Conservation (phyloP, 2,329 filamentous ascomycete species). For the Dryadomyces quercivorus region DNA sequence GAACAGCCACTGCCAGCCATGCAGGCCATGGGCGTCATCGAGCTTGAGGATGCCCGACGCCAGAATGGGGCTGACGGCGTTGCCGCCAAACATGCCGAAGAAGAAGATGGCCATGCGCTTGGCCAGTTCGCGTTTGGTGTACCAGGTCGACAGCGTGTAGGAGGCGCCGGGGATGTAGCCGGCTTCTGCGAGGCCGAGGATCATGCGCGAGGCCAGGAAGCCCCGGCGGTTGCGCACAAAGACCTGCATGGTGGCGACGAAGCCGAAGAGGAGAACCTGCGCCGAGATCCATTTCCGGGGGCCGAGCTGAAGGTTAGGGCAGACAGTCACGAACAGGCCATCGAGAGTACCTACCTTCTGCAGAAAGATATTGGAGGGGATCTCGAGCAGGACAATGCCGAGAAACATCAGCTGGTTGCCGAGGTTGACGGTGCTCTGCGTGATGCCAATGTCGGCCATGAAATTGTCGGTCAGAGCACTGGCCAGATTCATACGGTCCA, state of each 20-base stretch:
- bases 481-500: slow-evolving; percentile 25
- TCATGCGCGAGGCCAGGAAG: slow-evolving; percentile 35
- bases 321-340: too few species aligned
- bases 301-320: slow-evolving; percentile 25
- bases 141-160: slow-evolving; percentile 42
- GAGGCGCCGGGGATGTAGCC: slow-evolving; percentile 42
- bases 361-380: slow-evolving; percentile 34
- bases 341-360: too few species aligned
- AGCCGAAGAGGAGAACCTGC: slow-evolving; percentile 40
- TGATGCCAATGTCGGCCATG: slow-evolving; percentile 20
- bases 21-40: slow-evolving; percentile 29
- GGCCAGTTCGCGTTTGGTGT: slow-evolving; percentile 37
- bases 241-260: slow-evolving; percentile 41
- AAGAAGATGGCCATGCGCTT: slow-evolving; percentile 42
- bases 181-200: slow-evolving; percentile 35
- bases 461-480: slow-evolving; percentile 16
- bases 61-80: slow-evolving; percentile 27
- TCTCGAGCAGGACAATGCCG: slow-evolving; percentile 15
- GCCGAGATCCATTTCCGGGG: slow-evolving; percentile 40
- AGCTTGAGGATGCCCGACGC: slow-evolving; percentile 37
- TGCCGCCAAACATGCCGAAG: slow-evolving; percentile 41
- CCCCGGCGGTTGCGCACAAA: slow-evolving; percentile 34
- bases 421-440: slow-evolving; percentile 32
- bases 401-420: slow-evolving; percentile 27
- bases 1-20: slow-evolving; percentile 48